Evolutionary conservation across 2,329 filamentous ascomycete genomes (phyloP), one percentile per base, ranked within the genome.

Genomic region (Chrysosporium keratinophilum): DNA sequence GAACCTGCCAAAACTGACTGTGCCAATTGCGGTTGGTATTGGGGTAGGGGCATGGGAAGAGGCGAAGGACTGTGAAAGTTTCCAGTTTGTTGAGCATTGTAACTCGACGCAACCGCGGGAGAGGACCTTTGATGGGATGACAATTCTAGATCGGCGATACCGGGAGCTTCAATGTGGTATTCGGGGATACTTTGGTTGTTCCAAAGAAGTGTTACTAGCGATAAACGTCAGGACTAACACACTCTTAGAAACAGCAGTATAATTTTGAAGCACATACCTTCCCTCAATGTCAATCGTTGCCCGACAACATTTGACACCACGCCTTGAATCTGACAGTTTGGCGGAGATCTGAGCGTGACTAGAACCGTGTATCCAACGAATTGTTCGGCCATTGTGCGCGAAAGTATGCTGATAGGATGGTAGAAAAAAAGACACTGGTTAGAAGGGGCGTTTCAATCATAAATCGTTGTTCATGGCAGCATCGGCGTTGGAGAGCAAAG

Each of bases 311-410:
- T 77, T 56, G 81, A 78, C 35, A 94, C 85, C 19, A 80, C 79
- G 50, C 88, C 88, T 57, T 82, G 81, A 48, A 91, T 72, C 62
- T 80, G 75, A 41, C 78, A 79, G 56, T 80, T 79, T 1, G 78
- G 76, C 50, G 85, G 84, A 55, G 81, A 75, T 62, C 78, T 79
- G 59, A 93, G 76, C 35, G 83, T 84, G 63, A 93, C 83, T 56
- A 82, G 73, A 71, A 93, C 87, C 56, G 84, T 82, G 67, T 87
- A 78, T 57, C 87, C 87, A 63, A 88, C 81, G 67, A 91, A 88
- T 64, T 82, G 76, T 56, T 77, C 76, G 47, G 83, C 81, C 83
- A 86, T 86, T 71, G 37, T 37, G 20, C 11, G 43, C 31, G 15
- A 42, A 14, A 15, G 31, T 35, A 11, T 43, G 46, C 41, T 3